Percentiles rank a stretch among this genome's conserved stretches.
phyloP scores from a whole-genome alignment of 345 rosid species.

The Bruguiera gymnorhiza region DNA sequence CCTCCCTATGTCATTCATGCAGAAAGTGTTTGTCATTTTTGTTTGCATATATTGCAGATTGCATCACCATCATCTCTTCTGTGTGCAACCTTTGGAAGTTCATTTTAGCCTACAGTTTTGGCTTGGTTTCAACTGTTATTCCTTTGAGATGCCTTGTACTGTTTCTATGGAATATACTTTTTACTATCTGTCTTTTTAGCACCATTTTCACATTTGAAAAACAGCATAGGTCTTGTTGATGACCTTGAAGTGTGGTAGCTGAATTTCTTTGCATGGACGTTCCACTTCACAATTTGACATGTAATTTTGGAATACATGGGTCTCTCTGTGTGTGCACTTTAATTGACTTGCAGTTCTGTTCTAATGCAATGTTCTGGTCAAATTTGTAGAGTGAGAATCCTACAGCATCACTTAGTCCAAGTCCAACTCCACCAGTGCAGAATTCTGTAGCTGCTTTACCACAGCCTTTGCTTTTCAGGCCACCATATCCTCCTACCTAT shows the following conservation, averaged over 20 bases:
- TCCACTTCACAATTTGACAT: no score
- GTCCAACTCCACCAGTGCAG: conserved; percentile 50
- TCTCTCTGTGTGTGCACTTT: not conserved
- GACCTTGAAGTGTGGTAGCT: no score
- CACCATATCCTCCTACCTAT: conserved; percentile 61
- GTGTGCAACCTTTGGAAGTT: no score
- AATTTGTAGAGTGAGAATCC: conserved; percentile 50
- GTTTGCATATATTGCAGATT: not conserved
- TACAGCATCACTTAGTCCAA: conserved; percentile 40
- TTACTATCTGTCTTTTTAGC: no score
- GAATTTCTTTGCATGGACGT: no score
- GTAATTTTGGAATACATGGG: no score
- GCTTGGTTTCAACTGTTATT: no score
- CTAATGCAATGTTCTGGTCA: conserved; percentile 7
- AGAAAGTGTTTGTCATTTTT: not conserved
- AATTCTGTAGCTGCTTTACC: conserved; percentile 50
- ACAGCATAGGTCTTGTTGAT: no score
- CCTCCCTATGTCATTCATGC: not conserved
- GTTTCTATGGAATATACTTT: no score
- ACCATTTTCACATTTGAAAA: no score
- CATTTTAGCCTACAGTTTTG: no score
- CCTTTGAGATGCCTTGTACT: no score
- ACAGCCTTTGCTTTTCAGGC: conserved; percentile 61
- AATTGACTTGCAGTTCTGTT: not conserved
- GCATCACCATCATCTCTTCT: not conserved